A percentile compares a stretch with the other conserved stretches of the same genome.
Conservation (phyloP, 2,329 filamentous ascomycete species). For the Penicillium sclerotigenum region DNA sequence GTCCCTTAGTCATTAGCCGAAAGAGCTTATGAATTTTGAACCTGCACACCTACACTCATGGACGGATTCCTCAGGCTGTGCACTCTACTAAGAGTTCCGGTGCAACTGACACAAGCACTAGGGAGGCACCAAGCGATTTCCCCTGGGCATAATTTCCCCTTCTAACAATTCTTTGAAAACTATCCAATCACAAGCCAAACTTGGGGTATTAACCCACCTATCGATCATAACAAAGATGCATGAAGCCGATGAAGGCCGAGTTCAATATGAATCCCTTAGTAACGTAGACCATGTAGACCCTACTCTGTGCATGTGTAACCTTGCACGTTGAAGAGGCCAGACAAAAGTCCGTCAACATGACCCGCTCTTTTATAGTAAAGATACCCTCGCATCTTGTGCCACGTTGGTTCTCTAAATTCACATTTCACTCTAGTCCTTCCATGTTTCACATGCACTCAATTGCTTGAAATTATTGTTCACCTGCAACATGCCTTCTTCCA, state of each 20-base stretch:
- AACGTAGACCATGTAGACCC: no score
- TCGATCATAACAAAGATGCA: background rate
- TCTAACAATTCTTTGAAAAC: background rate
- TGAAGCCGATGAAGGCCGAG: constrained; percentile 7
- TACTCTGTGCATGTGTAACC: no score
- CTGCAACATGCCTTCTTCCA: constrained; percentile 26
- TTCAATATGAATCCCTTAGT: no score
- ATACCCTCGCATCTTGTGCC: background rate
- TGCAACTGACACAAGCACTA: no score
- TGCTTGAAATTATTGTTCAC: background rate
- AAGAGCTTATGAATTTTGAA: no score
- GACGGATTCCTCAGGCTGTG: background rate
- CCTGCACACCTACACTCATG: no score
- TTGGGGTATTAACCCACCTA: background rate
- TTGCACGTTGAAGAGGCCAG: background rate
- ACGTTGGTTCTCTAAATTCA: background rate
- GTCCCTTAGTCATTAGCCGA: no score
- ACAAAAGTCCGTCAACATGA: background rate
- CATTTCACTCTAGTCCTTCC: background rate
- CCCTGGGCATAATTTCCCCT: background rate
- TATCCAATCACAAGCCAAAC: background rate
- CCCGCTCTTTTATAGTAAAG: no score
- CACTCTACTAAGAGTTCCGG: background rate
- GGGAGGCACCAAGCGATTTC: background rate
- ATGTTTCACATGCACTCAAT: background rate